phyloP scores from a whole-genome alignment of 1,284 basidiomycete species.

The Pseudozyma hubeiensis region DNA sequence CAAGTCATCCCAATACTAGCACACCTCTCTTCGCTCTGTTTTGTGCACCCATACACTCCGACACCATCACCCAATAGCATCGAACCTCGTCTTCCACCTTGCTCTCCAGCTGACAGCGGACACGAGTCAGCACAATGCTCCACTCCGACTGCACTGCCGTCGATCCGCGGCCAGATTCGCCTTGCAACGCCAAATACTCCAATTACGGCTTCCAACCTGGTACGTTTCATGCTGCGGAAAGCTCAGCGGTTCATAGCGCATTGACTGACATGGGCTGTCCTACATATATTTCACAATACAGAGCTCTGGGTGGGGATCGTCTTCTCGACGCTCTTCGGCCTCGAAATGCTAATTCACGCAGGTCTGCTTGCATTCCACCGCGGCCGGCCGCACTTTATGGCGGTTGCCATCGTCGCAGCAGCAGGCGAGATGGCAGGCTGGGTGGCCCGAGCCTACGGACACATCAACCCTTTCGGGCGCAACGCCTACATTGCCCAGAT shows the following conservation, averaged over 20 bases:
- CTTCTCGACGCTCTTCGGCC: conserved; percentile 36
- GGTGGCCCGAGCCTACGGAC: conserved; percentile 31
- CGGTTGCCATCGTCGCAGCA: conserved; percentile 31
- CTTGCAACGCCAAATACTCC: conserved; percentile 35
- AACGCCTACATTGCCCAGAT: conserved; percentile 48
- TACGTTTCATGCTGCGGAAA: neutral
- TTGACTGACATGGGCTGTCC: neutral
- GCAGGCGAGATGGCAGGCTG: conserved; percentile 42
- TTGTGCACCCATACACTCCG: too few relatives aligned
- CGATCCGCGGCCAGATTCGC: conserved; percentile 18
- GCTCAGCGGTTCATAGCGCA: neutral
- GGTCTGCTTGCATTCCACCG: conserved; percentile 30
- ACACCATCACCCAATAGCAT: too few relatives aligned
- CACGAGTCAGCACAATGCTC: neutral
- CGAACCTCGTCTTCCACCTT: too few relatives aligned
- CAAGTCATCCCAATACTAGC: too few relatives aligned
- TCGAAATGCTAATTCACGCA: conserved; percentile 22
- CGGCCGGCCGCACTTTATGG: conserved; percentile 36
- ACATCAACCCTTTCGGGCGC: conserved; percentile 34
- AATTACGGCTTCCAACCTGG: conserved; percentile 38
- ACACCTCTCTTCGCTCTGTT: too few relatives aligned
- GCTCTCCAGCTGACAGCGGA: too few relatives aligned
- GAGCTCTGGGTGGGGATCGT: conserved; percentile 43
- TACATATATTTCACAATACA: neutral
- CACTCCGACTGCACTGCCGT: conserved; percentile 7